Conservation (phyloP, 129 eudicot genomes). For the Lactuca saligna region DNA sequence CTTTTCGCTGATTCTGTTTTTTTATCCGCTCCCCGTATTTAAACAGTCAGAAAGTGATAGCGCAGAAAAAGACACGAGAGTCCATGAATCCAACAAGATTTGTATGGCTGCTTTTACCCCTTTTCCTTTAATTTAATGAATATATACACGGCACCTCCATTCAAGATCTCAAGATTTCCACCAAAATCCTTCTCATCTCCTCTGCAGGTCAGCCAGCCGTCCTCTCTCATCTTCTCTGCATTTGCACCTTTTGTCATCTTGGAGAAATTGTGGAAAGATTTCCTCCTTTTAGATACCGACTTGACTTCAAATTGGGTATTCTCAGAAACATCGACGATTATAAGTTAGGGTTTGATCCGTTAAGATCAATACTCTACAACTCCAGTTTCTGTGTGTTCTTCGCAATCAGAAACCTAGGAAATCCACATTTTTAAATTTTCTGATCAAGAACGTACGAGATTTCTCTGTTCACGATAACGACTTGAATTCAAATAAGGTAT, state of each 20-base stretch:
- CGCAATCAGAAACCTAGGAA: background rate
- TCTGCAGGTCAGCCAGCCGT: background rate
- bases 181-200: background rate
- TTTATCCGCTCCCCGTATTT: no score
- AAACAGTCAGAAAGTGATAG: background rate
- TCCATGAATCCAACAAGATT: background rate
- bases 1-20: no score
- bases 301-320: slow-evolving; percentile 14
- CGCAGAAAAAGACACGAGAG: background rate
- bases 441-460: background rate
- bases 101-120: background rate
- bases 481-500: slow-evolving; percentile 11
- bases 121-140: background rate
- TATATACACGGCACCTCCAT: background rate
- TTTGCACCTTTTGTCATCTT: background rate
- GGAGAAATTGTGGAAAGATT: background rate
- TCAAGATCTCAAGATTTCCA: slow-evolving; percentile 9
- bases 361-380: slow-evolving; percentile 2
- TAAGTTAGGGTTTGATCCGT: background rate
- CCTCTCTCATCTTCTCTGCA: background rate
- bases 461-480: background rate
- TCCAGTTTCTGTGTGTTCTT: slow-evolving; percentile 7
- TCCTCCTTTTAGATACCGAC: background rate
- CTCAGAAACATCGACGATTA: slow-evolving; percentile 1
- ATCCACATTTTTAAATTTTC: background rate